Conservation (phyloP, 2,329 filamentous ascomycete genomes). For the Chaetoscypha palmicola region DNA sequence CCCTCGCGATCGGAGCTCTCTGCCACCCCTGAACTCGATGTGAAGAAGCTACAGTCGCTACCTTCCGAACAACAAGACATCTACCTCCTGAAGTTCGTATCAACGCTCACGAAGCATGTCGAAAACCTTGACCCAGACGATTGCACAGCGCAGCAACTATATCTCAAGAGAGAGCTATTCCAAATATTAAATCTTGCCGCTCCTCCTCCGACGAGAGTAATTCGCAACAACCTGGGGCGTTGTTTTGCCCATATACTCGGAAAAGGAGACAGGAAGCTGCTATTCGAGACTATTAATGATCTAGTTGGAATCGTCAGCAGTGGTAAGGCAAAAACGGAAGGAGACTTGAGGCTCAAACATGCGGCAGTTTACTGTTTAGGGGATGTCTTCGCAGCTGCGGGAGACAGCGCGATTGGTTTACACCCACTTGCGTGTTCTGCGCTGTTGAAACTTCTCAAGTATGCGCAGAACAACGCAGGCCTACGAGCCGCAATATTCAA, state of each 20-base stretch:
- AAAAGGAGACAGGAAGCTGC: constrained; percentile 79
- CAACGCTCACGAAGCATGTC: constrained; percentile 75
- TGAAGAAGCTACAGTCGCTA: constrained; percentile 80
- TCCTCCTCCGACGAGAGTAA: constrained; percentile 77
- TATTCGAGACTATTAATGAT: constrained; percentile 94
- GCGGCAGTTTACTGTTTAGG: constrained; percentile 82
- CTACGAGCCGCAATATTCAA: constrained; percentile 71
- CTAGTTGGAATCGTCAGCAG: constrained; percentile 65
- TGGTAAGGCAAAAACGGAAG: constrained; percentile 68
- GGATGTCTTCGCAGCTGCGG: constrained; percentile 83
- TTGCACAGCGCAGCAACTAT: constrained; percentile 81
- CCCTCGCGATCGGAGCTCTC: constrained; percentile 35
- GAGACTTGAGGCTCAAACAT: constrained; percentile 73
- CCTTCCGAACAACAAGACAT: constrained; percentile 94
- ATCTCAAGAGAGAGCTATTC: constrained; percentile 89
- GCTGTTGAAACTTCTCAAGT: constrained; percentile 73
- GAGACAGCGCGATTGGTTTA: constrained; percentile 83
- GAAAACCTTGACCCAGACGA: constrained; percentile 66
- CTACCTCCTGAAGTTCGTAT: constrained; percentile 83
- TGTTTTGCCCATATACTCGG: constrained; percentile 78
- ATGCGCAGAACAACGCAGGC: constrained; percentile 71
- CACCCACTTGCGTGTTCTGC: constrained; percentile 67
- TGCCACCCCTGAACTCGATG: constrained; percentile 71
- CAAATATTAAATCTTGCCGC: constrained; percentile 79
- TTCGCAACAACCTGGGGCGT: constrained; percentile 80